Evolutionary conservation across 768 basidiomycete species (phyloP).

Genomic region (Boletus reticulatus): DNA sequence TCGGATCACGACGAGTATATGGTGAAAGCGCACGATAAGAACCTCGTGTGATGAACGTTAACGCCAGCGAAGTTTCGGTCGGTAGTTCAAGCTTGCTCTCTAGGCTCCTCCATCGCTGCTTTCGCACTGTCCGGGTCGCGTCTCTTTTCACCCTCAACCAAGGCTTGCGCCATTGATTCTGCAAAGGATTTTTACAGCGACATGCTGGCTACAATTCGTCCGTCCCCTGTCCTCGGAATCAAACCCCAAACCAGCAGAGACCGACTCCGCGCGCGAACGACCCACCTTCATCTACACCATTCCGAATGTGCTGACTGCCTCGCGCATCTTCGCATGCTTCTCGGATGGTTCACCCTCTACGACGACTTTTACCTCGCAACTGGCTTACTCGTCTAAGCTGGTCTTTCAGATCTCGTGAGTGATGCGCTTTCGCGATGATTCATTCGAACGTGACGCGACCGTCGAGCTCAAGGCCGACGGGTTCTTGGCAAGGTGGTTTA

Average conservation of each 20-base stretch:
- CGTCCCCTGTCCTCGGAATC: constrained; percentile 8
- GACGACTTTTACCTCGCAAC: constrained; percentile 82
- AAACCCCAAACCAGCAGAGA: constrained; percentile 1
- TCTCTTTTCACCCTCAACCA: neutral
- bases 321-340: constrained; percentile 82
- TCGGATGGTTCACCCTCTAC: constrained; percentile 88
- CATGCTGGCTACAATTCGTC: constrained; percentile 6
- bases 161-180: neutral
- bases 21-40: too few species aligned
- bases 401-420: constrained; percentile 88
- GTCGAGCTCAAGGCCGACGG: constrained; percentile 64
- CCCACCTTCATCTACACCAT: constrained; percentile 77
- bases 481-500: constrained; percentile 80
- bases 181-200: constrained; percentile 16
- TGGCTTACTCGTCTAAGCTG: constrained; percentile 81
- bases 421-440: neutral
- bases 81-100: constrained; percentile 1
- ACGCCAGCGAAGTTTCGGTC: too few species aligned
- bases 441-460: neutral
- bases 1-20: too few species aligned
- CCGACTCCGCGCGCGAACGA: constrained; percentile 22
- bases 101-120: neutral
- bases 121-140: neutral
- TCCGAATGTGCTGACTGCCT: constrained; percentile 86
- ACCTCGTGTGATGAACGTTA: too few species aligned